Conservation (phyloP, 805 yeast genomes). For the Pichia pseudocactophila region DNA sequence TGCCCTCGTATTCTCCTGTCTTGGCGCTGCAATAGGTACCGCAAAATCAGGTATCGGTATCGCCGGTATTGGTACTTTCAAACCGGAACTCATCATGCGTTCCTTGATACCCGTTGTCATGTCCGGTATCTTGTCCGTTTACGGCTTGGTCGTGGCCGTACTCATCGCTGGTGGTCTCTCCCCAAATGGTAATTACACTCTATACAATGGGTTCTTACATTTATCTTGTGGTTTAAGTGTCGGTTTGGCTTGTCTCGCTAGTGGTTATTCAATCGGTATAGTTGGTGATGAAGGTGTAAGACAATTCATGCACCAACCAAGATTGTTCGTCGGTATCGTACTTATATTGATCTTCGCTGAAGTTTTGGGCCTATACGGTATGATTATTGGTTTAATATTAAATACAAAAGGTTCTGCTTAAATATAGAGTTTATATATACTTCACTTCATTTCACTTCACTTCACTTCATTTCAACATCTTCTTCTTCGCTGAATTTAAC, state of each 20-base stretch:
- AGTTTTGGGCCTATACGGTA: conserved; percentile 91
- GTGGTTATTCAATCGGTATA: conserved; percentile 97
- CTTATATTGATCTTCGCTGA: conserved; percentile 96
- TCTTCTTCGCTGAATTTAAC: conserved; percentile 36
- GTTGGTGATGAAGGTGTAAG: conserved; percentile 99
- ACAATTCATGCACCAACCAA: conserved; percentile 95
- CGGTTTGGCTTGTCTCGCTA: conserved; percentile 92
- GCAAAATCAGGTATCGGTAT: conserved; percentile 98
- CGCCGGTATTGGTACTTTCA: conserved; percentile 94
- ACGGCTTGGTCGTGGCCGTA: conserved; percentile 94
- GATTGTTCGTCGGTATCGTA: conserved; percentile 95
- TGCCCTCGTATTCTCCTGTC: conserved; percentile 82
- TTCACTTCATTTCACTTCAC: neutral
- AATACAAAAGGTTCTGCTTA: conserved; percentile 79
- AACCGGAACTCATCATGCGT: conserved; percentile 95
- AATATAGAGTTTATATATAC: neutral
- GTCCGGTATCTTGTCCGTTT: conserved; percentile 95
- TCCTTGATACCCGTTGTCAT: conserved; percentile 94
- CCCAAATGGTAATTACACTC: conserved; percentile 70
- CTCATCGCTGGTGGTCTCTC: conserved; percentile 84
- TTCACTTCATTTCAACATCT: neutral
- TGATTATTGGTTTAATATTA: conserved; percentile 88
- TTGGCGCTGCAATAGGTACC: conserved; percentile 99
- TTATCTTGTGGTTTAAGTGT: conserved; percentile 92
- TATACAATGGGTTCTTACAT: conserved; percentile 97